Base-by-base conservation (phyloP, 352 stramenopile genomes). In the Aphanomyces stellatus region DNA sequence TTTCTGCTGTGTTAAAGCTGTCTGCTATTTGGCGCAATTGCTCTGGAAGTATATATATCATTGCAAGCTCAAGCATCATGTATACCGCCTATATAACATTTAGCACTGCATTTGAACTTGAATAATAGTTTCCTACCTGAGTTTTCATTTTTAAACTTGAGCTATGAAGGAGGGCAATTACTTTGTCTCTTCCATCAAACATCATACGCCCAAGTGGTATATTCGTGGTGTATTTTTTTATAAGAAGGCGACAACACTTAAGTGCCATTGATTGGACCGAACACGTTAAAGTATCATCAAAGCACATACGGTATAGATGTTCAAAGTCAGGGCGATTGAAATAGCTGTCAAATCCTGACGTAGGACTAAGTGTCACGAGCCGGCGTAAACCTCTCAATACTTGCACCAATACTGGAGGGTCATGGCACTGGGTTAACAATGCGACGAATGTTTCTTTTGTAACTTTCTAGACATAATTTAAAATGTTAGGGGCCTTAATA, bases 361-460 rank as follows among this genome's bases (percentile, higher is more conserved):
- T 30, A 13, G 49, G 11, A 8, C n/a, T 31, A 15, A 67, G 24
- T 15, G 15, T 30, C 24, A 67, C 57, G n/a, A 67, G 24, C 5
- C 35, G 19, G 6, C 60, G 60, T 5, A 67, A 24, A 22, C 60
- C 60, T 5, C 33, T 4, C 19, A 67, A 40, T n/a, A 57, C 60
- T 67, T 67, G 41, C 13, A 51, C 43, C 4, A 67, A 41, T 22
- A 59, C 43, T 13, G 42, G 27, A 13, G 60, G 60, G 6, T 67
- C 60, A 7, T n/a, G 11, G 4, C 25, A 7, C 2, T 33, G 28
- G 60, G 57, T 37, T n/a, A 67, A 19, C 19, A 67, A 34, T n/a
- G n/a, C 13, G 4, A 67, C 60, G 51, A 67, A 67, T 11, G n/a
- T 60, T 13, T 67, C 60, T 42, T 67, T 67, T 17, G 42, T 67